Percentiles rank a stretch among this genome's conserved stretches.
Evolutionary conservation across 495 filamentous ascomycete genomes (phyloP).

Genomic region (Xylaria nigripes): DNA sequence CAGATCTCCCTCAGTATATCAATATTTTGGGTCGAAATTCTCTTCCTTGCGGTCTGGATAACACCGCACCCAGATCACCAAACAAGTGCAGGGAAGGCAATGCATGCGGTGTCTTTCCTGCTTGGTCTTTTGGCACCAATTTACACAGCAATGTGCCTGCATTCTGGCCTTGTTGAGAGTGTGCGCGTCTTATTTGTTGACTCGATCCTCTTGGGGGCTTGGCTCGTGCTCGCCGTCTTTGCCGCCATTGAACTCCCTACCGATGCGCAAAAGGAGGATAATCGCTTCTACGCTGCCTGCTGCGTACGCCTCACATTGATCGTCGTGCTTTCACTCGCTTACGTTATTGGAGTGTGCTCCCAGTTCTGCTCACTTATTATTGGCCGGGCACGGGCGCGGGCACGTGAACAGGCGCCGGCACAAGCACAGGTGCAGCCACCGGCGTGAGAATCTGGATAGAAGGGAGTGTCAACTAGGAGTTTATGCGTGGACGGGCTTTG

Average conservation of each 20-base stretch:
- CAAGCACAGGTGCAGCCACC: no score
- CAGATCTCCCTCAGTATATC: background rate
- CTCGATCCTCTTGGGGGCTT: background rate
- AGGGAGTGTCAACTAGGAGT: no score
- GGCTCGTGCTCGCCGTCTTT: background rate
- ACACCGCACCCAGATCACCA: background rate
- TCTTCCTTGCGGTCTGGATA: background rate
- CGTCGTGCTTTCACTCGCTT: background rate
- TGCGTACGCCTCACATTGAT: background rate
- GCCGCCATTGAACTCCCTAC: background rate
- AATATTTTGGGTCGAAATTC: background rate
- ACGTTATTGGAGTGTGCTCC: background rate
- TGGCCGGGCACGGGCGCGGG: no score
- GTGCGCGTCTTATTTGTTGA: background rate
- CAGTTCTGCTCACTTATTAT: no score
- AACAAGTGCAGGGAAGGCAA: background rate
- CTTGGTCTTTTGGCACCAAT: background rate
- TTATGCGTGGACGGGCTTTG: no score
- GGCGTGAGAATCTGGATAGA: no score
- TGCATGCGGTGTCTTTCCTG: background rate
- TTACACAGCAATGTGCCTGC: background rate
- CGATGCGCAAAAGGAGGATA: background rate
- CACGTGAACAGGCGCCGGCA: no score
- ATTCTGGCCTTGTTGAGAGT: background rate
- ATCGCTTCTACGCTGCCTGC: background rate